Evolutionary conservation across 2,329 filamentous ascomycete genomes (phyloP).

Genomic region (Ilyonectria sp.): DNA sequence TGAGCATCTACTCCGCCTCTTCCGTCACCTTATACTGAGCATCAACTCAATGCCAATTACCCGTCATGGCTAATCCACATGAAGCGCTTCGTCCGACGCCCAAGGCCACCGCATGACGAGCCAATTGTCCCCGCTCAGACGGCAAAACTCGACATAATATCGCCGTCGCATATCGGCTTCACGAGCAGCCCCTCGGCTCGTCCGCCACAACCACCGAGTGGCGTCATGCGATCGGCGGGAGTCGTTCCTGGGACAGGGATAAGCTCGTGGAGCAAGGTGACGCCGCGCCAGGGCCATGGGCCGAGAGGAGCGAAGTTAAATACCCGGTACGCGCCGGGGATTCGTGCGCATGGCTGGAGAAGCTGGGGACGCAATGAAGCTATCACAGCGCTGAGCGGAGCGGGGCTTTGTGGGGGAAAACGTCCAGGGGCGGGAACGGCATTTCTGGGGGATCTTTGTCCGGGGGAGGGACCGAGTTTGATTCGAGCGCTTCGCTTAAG

Average conservation of each 20-base stretch:
- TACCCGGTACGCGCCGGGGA: slow-evolving; percentile 15
- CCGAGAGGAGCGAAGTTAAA: slow-evolving; percentile 5
- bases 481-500: slow-evolving; percentile 32
- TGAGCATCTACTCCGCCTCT: not conserved
- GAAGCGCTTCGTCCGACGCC: slow-evolving; percentile 15
- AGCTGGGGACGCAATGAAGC: not conserved
- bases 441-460: slow-evolving; percentile 16
- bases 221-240: slow-evolving; percentile 21
- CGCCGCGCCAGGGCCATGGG: not conserved
- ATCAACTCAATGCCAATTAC: slow-evolving; percentile 2
- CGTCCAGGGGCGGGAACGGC: slow-evolving; percentile 20
- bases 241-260: not conserved
- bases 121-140: slow-evolving; percentile 3
- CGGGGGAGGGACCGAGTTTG: slow-evolving; percentile 22
- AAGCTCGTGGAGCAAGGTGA: not conserved
- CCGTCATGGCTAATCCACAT: slow-evolving; percentile 5
- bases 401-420: slow-evolving; percentile 14
- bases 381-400: slow-evolving; percentile 5
- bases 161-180: slow-evolving; percentile 24
- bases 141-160: slow-evolving; percentile 32
- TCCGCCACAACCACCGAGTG: slow-evolving; percentile 9
- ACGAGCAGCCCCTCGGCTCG: not conserved
- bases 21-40: not conserved
- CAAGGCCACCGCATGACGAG: slow-evolving; percentile 10
- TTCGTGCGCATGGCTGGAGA: slow-evolving; percentile 26